A percentile compares a stretch with the other conserved stretches of the same genome.
phyloP scores from a whole-genome alignment of 148 eudicot species.

The Fagopyrum tataricum region DNA sequence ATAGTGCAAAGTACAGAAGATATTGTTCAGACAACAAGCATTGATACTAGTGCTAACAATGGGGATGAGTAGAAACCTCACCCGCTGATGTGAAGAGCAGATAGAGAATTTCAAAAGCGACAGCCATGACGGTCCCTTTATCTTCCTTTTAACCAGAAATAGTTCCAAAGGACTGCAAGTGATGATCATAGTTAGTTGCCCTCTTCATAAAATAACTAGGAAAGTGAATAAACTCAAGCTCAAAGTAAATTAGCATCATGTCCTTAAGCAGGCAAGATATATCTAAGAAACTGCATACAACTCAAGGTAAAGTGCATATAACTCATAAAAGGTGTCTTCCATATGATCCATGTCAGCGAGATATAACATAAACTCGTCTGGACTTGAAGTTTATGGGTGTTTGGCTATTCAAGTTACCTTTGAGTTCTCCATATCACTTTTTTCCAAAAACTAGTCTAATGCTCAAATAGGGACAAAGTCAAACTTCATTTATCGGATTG shows the following conservation, averaged over 20 bases:
- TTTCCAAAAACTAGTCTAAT: neutral
- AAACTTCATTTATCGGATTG: neutral
- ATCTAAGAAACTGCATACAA: too few species aligned
- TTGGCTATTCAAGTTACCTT: neutral
- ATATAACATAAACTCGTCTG: neutral
- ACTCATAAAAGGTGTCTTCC: too few species aligned
- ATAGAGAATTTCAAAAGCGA: conserved; percentile 64
- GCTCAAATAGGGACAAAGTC: neutral
- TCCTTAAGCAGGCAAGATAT: too few species aligned
- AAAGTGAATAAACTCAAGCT: too few species aligned
- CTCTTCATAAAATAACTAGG: too few species aligned
- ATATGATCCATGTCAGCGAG: neutral
- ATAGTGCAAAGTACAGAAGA: neutral
- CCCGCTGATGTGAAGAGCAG: conserved; percentile 60
- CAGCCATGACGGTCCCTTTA: conserved; percentile 95
- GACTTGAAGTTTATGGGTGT: neutral
- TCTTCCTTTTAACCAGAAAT: conserved; percentile 84
- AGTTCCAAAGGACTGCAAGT: conserved; percentile 76
- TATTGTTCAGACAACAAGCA: neutral
- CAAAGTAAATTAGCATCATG: too few species aligned
- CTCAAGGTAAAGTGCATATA: too few species aligned
- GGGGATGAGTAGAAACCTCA: conserved; percentile 25
- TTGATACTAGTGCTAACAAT: neutral
- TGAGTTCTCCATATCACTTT: neutral
- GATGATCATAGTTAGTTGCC: conserved; percentile 15